Evolutionary conservation across 257 asterid genomes (phyloP).

Genomic region (Craterostigma plantagineum): DNA sequence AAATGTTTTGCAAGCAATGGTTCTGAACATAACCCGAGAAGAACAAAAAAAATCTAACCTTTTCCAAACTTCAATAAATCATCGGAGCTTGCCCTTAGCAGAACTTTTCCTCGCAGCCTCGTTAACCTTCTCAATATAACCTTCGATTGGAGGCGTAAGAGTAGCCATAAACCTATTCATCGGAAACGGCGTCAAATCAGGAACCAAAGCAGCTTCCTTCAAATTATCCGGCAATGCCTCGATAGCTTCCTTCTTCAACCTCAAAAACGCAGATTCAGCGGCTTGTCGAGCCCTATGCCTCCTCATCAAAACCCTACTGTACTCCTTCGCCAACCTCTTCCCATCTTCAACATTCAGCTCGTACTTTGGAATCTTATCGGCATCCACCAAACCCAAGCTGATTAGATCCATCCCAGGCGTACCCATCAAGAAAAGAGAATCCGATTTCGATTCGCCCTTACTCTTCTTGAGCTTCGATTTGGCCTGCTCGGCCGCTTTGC

Average conservation of each 20-base stretch:
- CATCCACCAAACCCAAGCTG: constrained; percentile 62
- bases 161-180: constrained; percentile 68
- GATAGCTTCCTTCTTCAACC: constrained; percentile 64
- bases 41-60: neutral
- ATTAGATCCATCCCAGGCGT: constrained; percentile 73
- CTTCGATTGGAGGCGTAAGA: constrained; percentile 88
- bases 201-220: constrained; percentile 63
- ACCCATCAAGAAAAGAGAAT: constrained; percentile 38
- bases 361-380: constrained; percentile 58
- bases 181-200: constrained; percentile 64
- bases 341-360: constrained; percentile 78
- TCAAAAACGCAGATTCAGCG: constrained; percentile 46
- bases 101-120: constrained; percentile 69
- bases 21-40: too few species aligned
- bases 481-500: constrained; percentile 48
- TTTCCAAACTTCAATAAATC: constrained; percentile 17
- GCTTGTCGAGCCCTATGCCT: constrained; percentile 77
- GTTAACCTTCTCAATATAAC: constrained; percentile 60
- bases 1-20: too few species aligned
- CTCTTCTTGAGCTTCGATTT: constrained; percentile 37
- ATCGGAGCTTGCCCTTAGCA: constrained; percentile 60
- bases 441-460: constrained; percentile 19
- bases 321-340: constrained; percentile 63
- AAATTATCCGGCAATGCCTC: constrained; percentile 70
- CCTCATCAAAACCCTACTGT: constrained; percentile 76